Percentiles rank a stretch among this genome's conserved stretches.
Conservation (phyloP, 768 basidiomycete genomes). For the Hysterangium stoloniferum region DNA sequence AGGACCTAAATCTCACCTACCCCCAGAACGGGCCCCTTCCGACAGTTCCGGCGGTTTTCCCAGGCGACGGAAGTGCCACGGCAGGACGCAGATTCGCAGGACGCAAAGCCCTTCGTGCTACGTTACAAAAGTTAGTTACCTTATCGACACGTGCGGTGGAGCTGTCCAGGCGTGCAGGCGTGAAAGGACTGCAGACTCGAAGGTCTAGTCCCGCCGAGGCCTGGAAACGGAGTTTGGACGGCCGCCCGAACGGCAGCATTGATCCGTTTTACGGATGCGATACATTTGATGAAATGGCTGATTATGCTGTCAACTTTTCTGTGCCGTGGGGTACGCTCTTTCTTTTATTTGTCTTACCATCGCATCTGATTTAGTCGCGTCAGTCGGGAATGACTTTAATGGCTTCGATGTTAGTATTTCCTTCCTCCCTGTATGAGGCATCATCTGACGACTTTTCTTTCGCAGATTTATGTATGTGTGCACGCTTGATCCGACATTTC, state of each 20-base stretch:
- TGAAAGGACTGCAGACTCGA: background rate
- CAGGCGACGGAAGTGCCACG: background rate
- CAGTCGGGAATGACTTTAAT: background rate
- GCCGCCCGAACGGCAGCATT: slow-evolving; percentile 10
- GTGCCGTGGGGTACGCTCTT: slow-evolving; percentile 8
- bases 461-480: background rate
- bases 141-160: background rate
- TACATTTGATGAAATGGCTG: slow-evolving; percentile 9
- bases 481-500: no score
- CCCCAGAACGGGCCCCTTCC: slow-evolving; percentile 13
- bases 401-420: background rate
- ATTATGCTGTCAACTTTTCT: slow-evolving; percentile 10
- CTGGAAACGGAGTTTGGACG: slow-evolving; percentile 3
- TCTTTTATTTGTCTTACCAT: background rate
- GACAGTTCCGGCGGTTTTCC: background rate
- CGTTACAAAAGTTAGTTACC: no score
- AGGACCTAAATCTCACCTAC: slow-evolving; percentile 15
- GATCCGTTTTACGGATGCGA: slow-evolving; percentile 12
- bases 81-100: background rate
- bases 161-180: background rate
- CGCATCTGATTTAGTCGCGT: background rate
- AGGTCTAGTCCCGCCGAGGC: background rate
- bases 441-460: background rate
- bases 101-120: background rate
- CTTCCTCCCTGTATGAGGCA: background rate